Evolutionary conservation across 2,329 filamentous ascomycete species (phyloP).

Genomic region (Aspergillus sclerotialis): DNA sequence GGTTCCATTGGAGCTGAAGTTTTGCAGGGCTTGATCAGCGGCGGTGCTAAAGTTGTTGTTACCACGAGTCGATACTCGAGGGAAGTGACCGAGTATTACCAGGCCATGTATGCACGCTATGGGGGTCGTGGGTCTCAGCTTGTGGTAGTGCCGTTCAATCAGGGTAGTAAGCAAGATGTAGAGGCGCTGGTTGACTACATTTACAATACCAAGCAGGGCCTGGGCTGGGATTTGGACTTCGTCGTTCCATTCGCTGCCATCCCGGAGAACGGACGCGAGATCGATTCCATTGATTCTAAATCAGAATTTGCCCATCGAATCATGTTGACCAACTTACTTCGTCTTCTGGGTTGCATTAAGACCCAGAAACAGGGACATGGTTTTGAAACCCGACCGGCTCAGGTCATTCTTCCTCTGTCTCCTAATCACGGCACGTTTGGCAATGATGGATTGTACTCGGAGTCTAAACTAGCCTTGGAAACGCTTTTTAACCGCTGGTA

Average conservation of each 20-base stretch:
- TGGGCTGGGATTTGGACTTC: slow-evolving; percentile 97
- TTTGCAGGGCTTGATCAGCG: slow-evolving; percentile 88
- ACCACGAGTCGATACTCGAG: slow-evolving; percentile 95
- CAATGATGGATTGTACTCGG: slow-evolving; percentile 94
- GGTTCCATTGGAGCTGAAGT: slow-evolving; percentile 98
- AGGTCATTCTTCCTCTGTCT: slow-evolving; percentile 91
- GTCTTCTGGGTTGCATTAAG: slow-evolving; percentile 86
- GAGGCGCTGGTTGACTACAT: slow-evolving; percentile 93
- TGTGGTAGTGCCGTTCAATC: slow-evolving; percentile 97
- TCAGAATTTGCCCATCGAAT: slow-evolving; percentile 97
- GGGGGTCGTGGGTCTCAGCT: slow-evolving; percentile 92
- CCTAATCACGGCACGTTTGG: slow-evolving; percentile 98
- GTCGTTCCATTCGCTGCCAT: slow-evolving; percentile 96
- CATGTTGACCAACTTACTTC: slow-evolving; percentile 95
- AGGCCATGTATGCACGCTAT: slow-evolving; percentile 93
- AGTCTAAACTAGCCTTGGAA: slow-evolving; percentile 94
- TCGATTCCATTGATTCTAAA: slow-evolving; percentile 92
- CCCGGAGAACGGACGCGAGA: slow-evolving; percentile 94
- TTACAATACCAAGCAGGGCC: slow-evolving; percentile 90
- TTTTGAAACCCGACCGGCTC: slow-evolving; percentile 90
- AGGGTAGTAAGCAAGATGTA: slow-evolving; percentile 96
- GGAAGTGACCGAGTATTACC: slow-evolving; percentile 98
- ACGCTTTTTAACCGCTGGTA: slow-evolving; percentile 98
- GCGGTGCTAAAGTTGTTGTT: slow-evolving; percentile 92
- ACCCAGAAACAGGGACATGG: slow-evolving; percentile 77